Evolutionary conservation across 1,139 yeast genomes (phyloP), one percentile per base, ranked within the genome.

Genomic region (Tardiomyces blankii): DNA sequence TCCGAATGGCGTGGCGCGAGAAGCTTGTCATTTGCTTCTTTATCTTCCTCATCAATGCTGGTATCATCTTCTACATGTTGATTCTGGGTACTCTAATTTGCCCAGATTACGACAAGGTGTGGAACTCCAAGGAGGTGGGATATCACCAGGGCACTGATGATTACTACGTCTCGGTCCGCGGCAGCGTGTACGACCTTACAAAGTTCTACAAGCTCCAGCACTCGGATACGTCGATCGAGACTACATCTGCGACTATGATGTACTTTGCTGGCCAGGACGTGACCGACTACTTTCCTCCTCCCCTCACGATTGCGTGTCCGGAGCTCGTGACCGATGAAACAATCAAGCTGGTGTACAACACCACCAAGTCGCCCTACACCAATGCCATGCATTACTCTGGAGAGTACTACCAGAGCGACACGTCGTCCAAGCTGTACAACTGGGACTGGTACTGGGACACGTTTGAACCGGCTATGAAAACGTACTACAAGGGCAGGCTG

Each of bases 1-100:
- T 67, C 18, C 59, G 70, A 12, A 57, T 66, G 54, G 71, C 71
- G 1, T 67, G 71, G 71, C 55, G 71, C 40, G 71, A 67, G 46
- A 67, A 67, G 49, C 41, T 67, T 11, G 63, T 59, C 2, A 60
- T 67, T 25, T 67, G 67, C 48, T 53, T 60, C 39, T 40, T 67
- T 23, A 67, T 67, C 41, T 47, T 57, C 33, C 48, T 67, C 18
- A 47, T 67, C 41, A 67, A 67, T 45, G 65, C 56, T 2, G 64
- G 54, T 11, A 62, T 68, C 46, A 62, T 67, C 32, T 68, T 68
- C 49, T 68, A 68, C 52, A 66, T 68, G 71, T 65, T 67, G 40
- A 57, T 66, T 46, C 52, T 68, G 33, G 68, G 70, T 8, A 55
- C 53, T 21, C 49, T 67, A n/a, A 55, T 65, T 23, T 67, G 71